These are phyloP conservation scores for Epichloe bromicola DNA, from an alignment of 2,329 filamentous ascomycete species.

Conservation along the genomic window DNA sequence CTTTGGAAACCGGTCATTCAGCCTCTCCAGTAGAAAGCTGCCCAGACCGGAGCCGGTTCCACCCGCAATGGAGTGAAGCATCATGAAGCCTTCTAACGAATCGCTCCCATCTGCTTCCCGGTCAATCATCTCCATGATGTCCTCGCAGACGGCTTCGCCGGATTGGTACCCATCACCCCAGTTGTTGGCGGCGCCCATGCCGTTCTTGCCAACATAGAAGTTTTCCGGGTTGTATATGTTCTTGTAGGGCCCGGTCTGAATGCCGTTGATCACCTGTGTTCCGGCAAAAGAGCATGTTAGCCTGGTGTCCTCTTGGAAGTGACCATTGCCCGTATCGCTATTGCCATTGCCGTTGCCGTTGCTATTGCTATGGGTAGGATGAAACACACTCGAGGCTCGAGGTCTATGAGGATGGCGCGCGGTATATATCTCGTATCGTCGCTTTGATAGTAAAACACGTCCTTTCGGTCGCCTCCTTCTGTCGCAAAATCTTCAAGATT, in stretches of 20 bases:
- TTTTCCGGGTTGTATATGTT: conserved; percentile 99
- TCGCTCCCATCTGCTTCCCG: conserved; percentile 96
- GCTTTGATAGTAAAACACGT: conserved; percentile 99
- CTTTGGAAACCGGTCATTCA: conserved; percentile 96
- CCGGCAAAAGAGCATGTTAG: neutral
- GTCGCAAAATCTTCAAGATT: conserved; percentile 97
- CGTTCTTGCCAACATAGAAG: conserved; percentile 92
- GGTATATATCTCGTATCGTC: conserved; percentile 98
- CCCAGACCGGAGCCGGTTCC: conserved; percentile 94
- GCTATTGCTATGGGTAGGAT: neutral
- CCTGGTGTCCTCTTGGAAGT: neutral
- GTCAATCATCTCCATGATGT: conserved; percentile 99
- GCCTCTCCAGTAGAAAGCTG: conserved; percentile 82
- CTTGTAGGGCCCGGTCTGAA: conserved; percentile 86
- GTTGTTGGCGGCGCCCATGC: conserved; percentile 90
- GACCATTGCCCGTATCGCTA: neutral
- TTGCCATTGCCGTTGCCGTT: no score
- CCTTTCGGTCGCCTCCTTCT: conserved; percentile 93
- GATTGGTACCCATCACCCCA: conserved; percentile 96
- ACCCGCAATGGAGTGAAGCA: conserved; percentile 94
- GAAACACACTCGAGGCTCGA: conserved; percentile 68
- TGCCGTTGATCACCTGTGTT: conserved; percentile 65
- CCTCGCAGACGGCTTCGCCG: conserved; percentile 83
- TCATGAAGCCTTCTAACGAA: conserved; percentile 97
- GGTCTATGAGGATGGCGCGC: conserved; percentile 83